Evolutionary conservation across 805 yeast genomes (phyloP), one percentile per base, ranked within the genome.

Genomic region (Wickerhamiella cacticola): DNA sequence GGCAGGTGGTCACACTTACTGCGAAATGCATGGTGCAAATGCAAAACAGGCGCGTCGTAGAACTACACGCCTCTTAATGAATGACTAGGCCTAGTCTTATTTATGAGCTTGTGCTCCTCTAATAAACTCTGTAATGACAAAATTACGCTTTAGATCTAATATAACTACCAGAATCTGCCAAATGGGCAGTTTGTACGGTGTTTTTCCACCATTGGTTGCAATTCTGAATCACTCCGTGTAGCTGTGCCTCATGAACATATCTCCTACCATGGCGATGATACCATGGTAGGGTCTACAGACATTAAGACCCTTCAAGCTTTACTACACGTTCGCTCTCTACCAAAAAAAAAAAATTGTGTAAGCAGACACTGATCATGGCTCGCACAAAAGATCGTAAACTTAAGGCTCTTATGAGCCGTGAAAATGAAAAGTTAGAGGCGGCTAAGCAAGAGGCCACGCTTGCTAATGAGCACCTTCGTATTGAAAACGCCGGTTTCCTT

Each of bases 401-500:
- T 25, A 34, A 43, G 39, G 41, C 57, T 9, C 40, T 48, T 18
- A 24, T 89, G 58, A 77, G 77, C 55, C 71, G 78, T 55, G 65
- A 78, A 31, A 94, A 89, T 60, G 70, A 72, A 35, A 80, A 80
- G 56, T 74, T 76, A 53, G 82, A 80, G 51, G 94, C 95, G 1
- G 75, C 83, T n/a, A 70, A 73, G 54, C 74, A 86, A 8, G 96
- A 95, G 1, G 86, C 88, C 9, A 34, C 24, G n/a, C 31, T 34
- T 12, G 79, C 81, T 3, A 82, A 96, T 0, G 96, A 92, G 57
- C 73, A 86, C 58, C 71, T 92, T 53, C 68, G 86, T 28, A 84
- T 82, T 52, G 97, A 92, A 67, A 80, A 82, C 24, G 75, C 72
- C 3, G 99, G 99, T 41, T 82, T 71, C 58, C 63, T 92, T 52